These are phyloP conservation scores for Calonectria crousiana DNA, from an alignment of 2,329 filamentous ascomycete genomes.

Conservation along the genomic window DNA sequence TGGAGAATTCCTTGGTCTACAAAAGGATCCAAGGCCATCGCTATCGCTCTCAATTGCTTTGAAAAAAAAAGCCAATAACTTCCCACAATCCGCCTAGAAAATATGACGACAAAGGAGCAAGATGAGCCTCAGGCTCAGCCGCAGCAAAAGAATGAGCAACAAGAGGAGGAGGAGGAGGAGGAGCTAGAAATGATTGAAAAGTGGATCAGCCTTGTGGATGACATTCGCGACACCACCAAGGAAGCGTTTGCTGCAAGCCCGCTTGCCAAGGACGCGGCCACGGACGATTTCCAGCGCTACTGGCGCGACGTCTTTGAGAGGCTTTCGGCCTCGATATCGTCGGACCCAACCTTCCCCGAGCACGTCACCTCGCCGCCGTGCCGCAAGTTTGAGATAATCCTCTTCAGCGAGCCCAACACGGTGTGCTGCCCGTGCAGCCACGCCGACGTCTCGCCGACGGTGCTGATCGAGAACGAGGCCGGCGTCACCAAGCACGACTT, in stretches of 20 bases:
- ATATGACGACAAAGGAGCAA: background rate
- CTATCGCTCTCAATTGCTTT: background rate
- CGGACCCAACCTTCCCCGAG: background rate
- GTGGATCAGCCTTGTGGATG: background rate
- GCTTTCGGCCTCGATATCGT: background rate
- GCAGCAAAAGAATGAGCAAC: background rate
- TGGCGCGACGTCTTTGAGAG: background rate
- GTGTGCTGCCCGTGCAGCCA: constrained; percentile 7
- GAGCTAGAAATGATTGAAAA: constrained; percentile 2
- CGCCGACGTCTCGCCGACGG: background rate
- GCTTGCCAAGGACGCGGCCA: background rate
- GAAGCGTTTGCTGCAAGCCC: constrained; percentile 3
- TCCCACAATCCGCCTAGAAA: background rate
- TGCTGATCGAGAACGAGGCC: background rate
- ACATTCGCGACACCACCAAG: background rate
- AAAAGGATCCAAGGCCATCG: background rate
- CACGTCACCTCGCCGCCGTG: background rate
- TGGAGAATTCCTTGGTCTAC: background rate
- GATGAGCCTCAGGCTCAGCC: background rate
- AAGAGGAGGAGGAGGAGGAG: background rate
- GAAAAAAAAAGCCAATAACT: background rate
- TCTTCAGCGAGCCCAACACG: background rate
- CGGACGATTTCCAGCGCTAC: constrained; percentile 4
- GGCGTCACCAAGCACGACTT: constrained; percentile 12
- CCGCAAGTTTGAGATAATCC: background rate